Conservation (phyloP, 768 basidiomycete species). For the Pulveroboletus sp. region DNA sequence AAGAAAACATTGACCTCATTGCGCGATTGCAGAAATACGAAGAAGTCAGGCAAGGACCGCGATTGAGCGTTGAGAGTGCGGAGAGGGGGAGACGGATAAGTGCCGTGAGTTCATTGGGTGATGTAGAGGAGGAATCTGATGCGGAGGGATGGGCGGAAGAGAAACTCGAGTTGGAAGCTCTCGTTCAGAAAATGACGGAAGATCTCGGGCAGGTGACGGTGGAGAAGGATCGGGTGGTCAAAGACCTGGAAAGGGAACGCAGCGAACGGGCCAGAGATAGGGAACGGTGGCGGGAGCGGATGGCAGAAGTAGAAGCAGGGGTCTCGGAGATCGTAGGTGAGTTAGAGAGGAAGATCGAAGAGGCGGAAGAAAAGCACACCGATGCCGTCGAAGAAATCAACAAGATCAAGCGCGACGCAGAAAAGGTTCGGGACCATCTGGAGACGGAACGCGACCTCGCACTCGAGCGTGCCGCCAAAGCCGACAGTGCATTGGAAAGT, state of each 20-base stretch:
- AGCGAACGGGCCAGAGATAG: conserved; percentile 60
- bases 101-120: conserved; percentile 46
- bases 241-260: conserved; percentile 49
- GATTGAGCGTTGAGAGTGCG: conserved; percentile 26
- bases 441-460: conserved; percentile 53
- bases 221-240: conserved; percentile 44
- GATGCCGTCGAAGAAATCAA: conserved; percentile 37
- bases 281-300: conserved; percentile 64
- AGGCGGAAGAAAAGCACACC: conserved; percentile 45
- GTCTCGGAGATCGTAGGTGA: conserved; percentile 64
- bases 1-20: conserved; percentile 73
- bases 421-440: conserved; percentile 41
- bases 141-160: conserved; percentile 72
- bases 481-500: conserved; percentile 57
- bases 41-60: conserved; percentile 36
- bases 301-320: conserved; percentile 66
- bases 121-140: conserved; percentile 57
- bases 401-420: conserved; percentile 40
- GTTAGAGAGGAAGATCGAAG: conserved; percentile 51
- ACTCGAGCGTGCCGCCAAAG: conserved; percentile 56
- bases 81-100: conserved; percentile 47
- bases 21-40: conserved; percentile 51
- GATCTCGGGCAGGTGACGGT: conserved; percentile 37
- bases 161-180: conserved; percentile 49
- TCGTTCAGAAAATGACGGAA: conserved; percentile 35